Base-by-base conservation (phyloP, 179 eudicot species). In the Amaranthus tricolor region DNA sequence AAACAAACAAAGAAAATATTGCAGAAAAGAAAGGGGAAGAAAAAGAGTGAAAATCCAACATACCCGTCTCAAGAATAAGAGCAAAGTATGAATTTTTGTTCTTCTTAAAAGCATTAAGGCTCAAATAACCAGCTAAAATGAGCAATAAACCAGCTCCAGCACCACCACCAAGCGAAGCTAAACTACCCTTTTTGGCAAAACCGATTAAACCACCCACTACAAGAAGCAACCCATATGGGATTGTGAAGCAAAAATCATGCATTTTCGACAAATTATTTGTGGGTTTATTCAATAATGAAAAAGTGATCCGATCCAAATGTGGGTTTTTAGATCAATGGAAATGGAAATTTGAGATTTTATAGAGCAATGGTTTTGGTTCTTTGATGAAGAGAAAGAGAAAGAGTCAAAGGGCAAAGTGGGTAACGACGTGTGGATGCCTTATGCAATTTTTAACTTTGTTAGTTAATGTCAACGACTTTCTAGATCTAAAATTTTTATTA, bases 221-320 rank as follows among this genome's bases (percentile, higher is more conserved):
- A 50, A 96, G 76, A 63, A 96, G 47, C 62, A 93, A 9, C 57
- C 98, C 99, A 70, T 93, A 96, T 40, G 99, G 98, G 82, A 96
- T 85, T 70, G 98, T 93, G 85, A 93, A 93, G 96, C 98, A 96
- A 70, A 93, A 96, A 87, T 96, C 97, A 60, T 88, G 97, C 98
- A 96, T 91, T 82, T 84, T 87, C 64, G 45, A 14, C 71, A 62
- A 75, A 44, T 83, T 81, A 78, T 79, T n/a, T 67, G 9, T 24
- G 47, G 47, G 15, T 75, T 50, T 4, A n/a, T 14, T 50, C 9
- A 75, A 55, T 11, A 61, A 54, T 78, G 43, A 48, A 10, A 44
- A 49, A 57, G 70, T 59, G 71, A 79, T 76, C 78, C 21, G 57
- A 77, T 43, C 14, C n/a, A 14, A 4, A 54, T 20, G 19, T 66